Evolutionary conservation across 2,329 filamentous ascomycete genomes (phyloP).

Genomic region (Apiospora aurea): DNA sequence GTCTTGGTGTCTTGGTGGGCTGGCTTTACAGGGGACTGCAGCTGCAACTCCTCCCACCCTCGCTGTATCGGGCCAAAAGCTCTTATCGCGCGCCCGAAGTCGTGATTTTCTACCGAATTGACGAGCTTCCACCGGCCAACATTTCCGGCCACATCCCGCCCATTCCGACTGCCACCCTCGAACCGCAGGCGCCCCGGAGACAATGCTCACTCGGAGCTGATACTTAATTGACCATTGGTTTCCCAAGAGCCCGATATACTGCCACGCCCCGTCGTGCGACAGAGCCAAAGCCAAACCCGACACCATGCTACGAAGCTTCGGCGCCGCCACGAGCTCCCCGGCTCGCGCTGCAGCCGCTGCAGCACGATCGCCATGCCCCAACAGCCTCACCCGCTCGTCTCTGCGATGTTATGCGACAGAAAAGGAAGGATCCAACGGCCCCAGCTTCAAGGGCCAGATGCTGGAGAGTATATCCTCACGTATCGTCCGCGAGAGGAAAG

Average conservation of each 20-base stretch:
- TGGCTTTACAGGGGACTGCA: background rate
- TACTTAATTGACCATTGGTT: background rate
- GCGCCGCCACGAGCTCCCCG: slow-evolving; percentile 14
- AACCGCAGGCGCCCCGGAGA: background rate
- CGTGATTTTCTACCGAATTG: slow-evolving; percentile 19
- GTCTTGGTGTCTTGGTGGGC: background rate
- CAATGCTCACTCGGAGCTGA: background rate
- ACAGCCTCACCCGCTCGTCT: slow-evolving; percentile 23
- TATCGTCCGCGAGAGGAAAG: slow-evolving; percentile 60
- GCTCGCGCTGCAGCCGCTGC: slow-evolving; percentile 10
- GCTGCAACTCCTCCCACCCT: background rate
- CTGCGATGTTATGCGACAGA: slow-evolving; percentile 39
- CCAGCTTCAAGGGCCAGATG: slow-evolving; percentile 65
- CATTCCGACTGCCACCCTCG: background rate
- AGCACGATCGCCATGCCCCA: slow-evolving; percentile 28
- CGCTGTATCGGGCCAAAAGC: slow-evolving; percentile 12
- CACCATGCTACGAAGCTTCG: slow-evolving; percentile 18
- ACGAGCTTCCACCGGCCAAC: slow-evolving; percentile 16
- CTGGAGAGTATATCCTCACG: slow-evolving; percentile 64
- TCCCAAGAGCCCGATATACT: background rate
- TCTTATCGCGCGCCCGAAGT: slow-evolving; percentile 15
- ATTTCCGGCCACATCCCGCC: slow-evolving; percentile 10
- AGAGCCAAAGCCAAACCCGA: background rate
- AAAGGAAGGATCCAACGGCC: slow-evolving; percentile 41
- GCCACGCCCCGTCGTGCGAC: background rate